Evolutionary conservation across 495 filamentous ascomycete species (phyloP).

Genomic region (Lichina pygmaea): DNA sequence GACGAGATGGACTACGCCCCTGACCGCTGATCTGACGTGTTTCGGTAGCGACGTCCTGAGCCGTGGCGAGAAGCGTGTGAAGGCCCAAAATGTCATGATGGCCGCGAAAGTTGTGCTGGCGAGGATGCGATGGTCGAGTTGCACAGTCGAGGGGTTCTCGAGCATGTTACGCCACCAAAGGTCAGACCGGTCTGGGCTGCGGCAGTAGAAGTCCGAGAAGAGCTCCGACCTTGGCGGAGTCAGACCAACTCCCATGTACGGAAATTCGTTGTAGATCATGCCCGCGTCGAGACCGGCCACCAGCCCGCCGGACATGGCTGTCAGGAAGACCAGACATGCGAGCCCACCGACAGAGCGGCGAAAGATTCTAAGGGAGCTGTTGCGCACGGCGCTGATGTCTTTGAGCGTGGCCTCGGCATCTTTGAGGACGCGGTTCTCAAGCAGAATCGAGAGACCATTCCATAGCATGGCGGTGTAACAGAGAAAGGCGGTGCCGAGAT

Average conservation of each 20-base stretch:
- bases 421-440: conserved; percentile 36
- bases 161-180: conserved; percentile 90
- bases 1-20: conserved; percentile 60
- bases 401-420: conserved; percentile 28
- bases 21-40: conserved; percentile 38
- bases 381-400: conserved; percentile 27
- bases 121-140: conserved; percentile 83
- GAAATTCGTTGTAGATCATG: conserved; percentile 95
- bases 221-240: conserved; percentile 62
- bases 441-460: conserved; percentile 65
- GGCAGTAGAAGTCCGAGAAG: conserved; percentile 63
- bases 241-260: conserved; percentile 68
- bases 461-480: conserved; percentile 88
- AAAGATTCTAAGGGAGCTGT: conserved; percentile 41
- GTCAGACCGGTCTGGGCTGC: conserved; percentile 45
- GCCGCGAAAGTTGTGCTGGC: conserved; percentile 71
- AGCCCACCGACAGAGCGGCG: conserved; percentile 46
- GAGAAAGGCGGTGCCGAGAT: conserved; percentile 68
- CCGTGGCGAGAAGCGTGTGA: conserved; percentile 33
- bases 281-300: conserved; percentile 91
- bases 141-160: conserved; percentile 83
- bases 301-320: conserved; percentile 75
- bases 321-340: conserved; percentile 53
- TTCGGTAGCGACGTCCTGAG: conserved; percentile 32
- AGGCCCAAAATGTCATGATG: conserved; percentile 50